Evolutionary conservation across 345 rosid species (phyloP).

Genomic region (Alliaria petiolata): DNA sequence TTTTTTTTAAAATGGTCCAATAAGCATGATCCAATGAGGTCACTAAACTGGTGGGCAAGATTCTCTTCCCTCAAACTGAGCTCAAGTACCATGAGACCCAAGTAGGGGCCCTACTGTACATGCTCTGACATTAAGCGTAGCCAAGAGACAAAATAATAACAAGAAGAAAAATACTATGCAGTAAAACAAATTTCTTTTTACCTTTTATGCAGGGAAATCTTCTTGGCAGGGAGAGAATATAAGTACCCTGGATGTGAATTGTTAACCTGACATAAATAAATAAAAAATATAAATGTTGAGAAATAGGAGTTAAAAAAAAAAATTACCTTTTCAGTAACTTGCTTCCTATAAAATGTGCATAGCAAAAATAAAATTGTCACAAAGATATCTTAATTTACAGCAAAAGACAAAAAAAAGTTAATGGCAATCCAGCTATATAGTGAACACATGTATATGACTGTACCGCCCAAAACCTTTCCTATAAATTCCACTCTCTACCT

Average conservation of each 20-base stretch:
- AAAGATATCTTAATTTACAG: constrained; percentile 18
- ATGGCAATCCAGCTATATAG: too few relatives aligned
- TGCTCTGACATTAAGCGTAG: constrained; percentile 25
- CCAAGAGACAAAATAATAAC: too few relatives aligned
- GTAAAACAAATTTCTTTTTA: constrained; percentile 21
- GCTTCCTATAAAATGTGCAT: constrained; percentile 16
- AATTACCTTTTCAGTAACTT: constrained; percentile 36
- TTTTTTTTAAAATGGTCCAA: constrained; percentile 63
- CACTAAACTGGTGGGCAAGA: constrained; percentile 25
- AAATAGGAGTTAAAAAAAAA: too few relatives aligned
- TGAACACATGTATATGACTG: constrained; percentile 37
- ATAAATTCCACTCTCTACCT: constrained; percentile 57
- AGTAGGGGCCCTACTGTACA: constrained; percentile 54
- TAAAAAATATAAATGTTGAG: too few relatives aligned
- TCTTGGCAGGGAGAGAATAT: background rate
- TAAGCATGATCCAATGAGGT: constrained; percentile 30
- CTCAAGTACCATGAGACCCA: constrained; percentile 29
- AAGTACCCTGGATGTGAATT: constrained; percentile 6
- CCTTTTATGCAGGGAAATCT: constrained; percentile 16
- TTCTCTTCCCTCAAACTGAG: constrained; percentile 29
- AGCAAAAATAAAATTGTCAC: constrained; percentile 15
- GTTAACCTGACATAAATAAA: constrained; percentile 12
- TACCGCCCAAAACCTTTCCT: constrained; percentile 61
- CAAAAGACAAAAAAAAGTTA: constrained; percentile 26
- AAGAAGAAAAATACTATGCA: constrained; percentile 16